Base-by-base conservation (phyloP, 768 basidiomycete genomes). In the Nidularia pulvinata region DNA sequence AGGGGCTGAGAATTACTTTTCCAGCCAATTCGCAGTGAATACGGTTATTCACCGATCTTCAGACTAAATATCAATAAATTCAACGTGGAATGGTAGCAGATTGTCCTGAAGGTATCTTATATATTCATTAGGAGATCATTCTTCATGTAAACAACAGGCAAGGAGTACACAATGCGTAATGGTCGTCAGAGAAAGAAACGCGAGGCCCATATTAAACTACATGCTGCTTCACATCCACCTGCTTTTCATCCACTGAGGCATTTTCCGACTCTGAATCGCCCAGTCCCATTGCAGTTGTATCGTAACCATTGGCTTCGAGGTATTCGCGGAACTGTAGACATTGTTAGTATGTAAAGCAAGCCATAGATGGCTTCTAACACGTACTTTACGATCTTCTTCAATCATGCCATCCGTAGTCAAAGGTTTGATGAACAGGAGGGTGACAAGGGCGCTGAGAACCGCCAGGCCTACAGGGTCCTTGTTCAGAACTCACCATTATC, bases 371-470 rank as follows among this genome's bases (percentile, higher is more conserved):
- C 7, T 11, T 50, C 9, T 22, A 16, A n/a, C n/a, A 69, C 81
- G 36, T 59, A 89, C 88, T 59, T 71, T 72, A 37, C 67, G 69
- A 67, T 95, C 93, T 66, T 95, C 91, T 46, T 81, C 77, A 19
- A 67, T 74, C 91, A 94, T 93, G 34, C 89, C 89, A 55, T 95
- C 91, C 33, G 84, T 81, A 13, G 75, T 72, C 51, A 95, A 77
- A 37, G 93, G 91, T 45, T 74, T 77, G 61, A 97, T 82, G 69
- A 91, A 85, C 68, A 91, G 67, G 58, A 85, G 78, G 0, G 87
- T 85, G 58, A 93, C 71, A 7, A 85, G 19, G 2, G 95, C 94
- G 55, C 89, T 91, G 49, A 93, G 57, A 46, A 96, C 58, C 3
- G 93, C 93, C 47, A 97, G 79, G 37, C 80, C 85, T 72, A 61